Evolutionary conservation across 2,329 filamentous ascomycete genomes (phyloP).

Genomic region (Aureobasidium sp.): DNA sequence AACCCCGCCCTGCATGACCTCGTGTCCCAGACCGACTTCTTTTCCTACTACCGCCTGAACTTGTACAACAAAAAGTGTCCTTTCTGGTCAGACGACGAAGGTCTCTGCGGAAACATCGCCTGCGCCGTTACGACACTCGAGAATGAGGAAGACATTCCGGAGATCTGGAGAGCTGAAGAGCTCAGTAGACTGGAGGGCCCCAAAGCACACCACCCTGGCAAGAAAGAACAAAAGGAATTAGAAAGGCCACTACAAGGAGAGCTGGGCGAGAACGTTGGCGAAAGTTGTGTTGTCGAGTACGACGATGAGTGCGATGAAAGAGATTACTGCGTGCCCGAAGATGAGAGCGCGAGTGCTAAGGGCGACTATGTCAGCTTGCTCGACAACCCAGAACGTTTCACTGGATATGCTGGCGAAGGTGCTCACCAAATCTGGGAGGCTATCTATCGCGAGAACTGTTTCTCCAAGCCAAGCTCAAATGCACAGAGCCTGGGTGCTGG

Average conservation of each 20-base stretch:
- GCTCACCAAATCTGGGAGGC: constrained; percentile 91
- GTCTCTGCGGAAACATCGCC: constrained; percentile 94
- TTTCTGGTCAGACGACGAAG: constrained; percentile 89
- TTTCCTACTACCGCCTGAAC: constrained; percentile 93
- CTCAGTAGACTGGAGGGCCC: constrained; percentile 88
- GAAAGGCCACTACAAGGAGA: constrained; percentile 71
- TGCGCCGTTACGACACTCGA: constrained; percentile 94
- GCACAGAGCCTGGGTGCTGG: constrained; percentile 21
- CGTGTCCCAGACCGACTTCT: constrained; percentile 88
- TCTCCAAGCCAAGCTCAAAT: constrained; percentile 44
- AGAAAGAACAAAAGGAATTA: constrained; percentile 62
- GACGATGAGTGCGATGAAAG: constrained; percentile 95
- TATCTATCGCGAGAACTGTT: constrained; percentile 96
- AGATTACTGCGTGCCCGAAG: constrained; percentile 94
- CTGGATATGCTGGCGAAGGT: constrained; percentile 80
- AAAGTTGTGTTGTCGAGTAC: constrained; percentile 95
- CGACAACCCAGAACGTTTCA: constrained; percentile 92
- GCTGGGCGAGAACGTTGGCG: constrained; percentile 78
- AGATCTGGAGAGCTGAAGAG: constrained; percentile 85
- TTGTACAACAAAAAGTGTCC: constrained; percentile 91
- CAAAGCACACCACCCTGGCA: constrained; percentile 79
- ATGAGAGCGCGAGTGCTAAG: constrained; percentile 77
- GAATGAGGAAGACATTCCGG: constrained; percentile 87
- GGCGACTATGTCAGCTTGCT: constrained; percentile 94
- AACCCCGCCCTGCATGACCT: constrained; percentile 73